These are phyloP conservation scores for Aspergillus heteromorphus DNA, from an alignment of 495 filamentous ascomycete genomes.

Conservation along the genomic window DNA sequence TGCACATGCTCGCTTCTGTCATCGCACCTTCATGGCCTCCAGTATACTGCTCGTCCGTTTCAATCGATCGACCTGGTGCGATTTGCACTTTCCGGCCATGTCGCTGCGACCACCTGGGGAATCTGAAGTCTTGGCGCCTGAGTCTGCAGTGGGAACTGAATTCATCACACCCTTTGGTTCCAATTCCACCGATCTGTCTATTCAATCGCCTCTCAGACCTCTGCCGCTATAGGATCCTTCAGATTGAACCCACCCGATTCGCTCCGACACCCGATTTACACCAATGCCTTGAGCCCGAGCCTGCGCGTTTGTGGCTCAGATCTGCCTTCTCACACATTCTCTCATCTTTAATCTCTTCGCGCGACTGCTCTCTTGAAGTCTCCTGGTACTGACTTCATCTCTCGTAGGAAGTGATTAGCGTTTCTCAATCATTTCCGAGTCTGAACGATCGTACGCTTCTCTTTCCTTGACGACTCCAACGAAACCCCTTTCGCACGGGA, in stretches of 20 bases:
- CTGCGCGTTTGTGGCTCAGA: background rate
- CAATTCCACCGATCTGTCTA: background rate
- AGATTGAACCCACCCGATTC: background rate
- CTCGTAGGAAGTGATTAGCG: slow-evolving; percentile 15
- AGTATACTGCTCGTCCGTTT: background rate
- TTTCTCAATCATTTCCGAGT: slow-evolving; percentile 29
- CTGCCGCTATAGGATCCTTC: background rate
- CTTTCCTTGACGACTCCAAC: slow-evolving; percentile 41
- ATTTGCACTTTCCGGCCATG: slow-evolving; percentile 2
- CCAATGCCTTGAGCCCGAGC: background rate
- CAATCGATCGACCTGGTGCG: background rate
- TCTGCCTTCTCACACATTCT: background rate
- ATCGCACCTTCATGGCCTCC: background rate
- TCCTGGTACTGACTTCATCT: background rate
- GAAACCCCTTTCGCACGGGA: slow-evolving; percentile 33
- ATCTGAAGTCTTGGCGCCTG: background rate
- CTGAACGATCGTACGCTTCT: slow-evolving; percentile 34
- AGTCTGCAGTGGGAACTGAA: background rate
- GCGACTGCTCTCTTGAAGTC: background rate
- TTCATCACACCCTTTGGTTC: background rate
- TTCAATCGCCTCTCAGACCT: background rate
- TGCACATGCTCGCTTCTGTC: slow-evolving; percentile 5
- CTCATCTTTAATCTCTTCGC: background rate
- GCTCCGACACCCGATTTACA: background rate
- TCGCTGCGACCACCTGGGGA: background rate